These are phyloP conservation scores for Sarocladiaceae sp. DNA, from an alignment of 2,329 filamentous ascomycete genomes.

Conservation along the genomic window DNA sequence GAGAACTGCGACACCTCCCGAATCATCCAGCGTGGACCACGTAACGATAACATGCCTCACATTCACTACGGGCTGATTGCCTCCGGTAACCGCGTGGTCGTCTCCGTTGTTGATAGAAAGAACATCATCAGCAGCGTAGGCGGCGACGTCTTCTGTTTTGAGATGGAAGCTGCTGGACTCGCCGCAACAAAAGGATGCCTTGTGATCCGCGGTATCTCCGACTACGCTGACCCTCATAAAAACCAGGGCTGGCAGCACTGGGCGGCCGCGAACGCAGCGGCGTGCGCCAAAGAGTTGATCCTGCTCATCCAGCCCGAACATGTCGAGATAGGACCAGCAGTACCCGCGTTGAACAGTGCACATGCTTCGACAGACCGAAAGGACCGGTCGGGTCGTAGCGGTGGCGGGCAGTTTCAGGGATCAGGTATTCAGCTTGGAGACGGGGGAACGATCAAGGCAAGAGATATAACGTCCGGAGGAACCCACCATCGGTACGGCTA, in stretches of 20 bases:
- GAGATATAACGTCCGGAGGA: no score
- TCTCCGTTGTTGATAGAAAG: neutral
- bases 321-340: no score
- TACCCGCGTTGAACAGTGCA: no score
- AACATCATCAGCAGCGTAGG: neutral
- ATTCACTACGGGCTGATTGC: conserved; percentile 30
- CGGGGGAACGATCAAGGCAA: no score
- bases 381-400: no score
- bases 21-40: neutral
- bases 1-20: neutral
- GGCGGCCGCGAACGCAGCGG: conserved; percentile 20
- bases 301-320: neutral
- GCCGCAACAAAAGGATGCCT: conserved; percentile 20
- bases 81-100: conserved; percentile 10
- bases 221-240: conserved; percentile 28
- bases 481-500: no score
- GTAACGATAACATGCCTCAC: neutral
- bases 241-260: conserved; percentile 22
- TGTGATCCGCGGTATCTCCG: conserved; percentile 26
- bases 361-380: no score
- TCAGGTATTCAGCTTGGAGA: no score
- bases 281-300: conserved; percentile 16
- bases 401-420: no score
- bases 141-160: conserved; percentile 1
- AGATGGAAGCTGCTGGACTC: conserved; percentile 9